These are phyloP conservation scores for Prunella vulgaris DNA, from an alignment of 257 asterid genomes.

Conservation along the genomic window DNA sequence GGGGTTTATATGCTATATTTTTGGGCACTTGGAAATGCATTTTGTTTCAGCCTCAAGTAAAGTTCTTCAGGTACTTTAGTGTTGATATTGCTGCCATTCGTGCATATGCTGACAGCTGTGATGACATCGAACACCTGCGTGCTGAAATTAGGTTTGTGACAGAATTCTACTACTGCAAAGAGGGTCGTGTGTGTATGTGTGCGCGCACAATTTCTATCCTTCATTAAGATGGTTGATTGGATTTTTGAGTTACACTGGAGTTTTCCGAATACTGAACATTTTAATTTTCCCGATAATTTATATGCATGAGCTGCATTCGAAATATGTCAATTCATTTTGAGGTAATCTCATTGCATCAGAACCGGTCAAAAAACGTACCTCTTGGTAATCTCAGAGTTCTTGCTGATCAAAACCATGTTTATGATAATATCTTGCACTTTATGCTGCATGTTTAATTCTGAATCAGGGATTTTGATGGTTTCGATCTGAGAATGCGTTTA, in stretches of 20 bases:
- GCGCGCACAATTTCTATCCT: too few species aligned
- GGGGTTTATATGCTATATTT: not conserved
- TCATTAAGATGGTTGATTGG: not conserved
- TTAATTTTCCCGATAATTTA: not conserved
- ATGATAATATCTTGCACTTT: not conserved
- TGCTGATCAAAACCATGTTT: not conserved
- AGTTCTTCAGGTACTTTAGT: constrained; percentile 66
- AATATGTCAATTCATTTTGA: not conserved
- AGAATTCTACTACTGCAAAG: constrained; percentile 8
- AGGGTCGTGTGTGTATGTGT: not conserved
- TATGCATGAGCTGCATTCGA: not conserved
- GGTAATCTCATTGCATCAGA: not conserved
- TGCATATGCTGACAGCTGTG: constrained; percentile 59
- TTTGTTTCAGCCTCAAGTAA: constrained; percentile 44
- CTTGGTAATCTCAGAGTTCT: not conserved
- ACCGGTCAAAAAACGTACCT: not conserved
- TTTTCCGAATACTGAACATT: not conserved
- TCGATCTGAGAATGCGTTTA: constrained; percentile 79
- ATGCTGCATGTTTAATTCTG: not conserved
- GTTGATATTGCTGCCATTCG: constrained; percentile 77
- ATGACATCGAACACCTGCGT: constrained; percentile 80
- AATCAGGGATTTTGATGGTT: constrained; percentile 92
- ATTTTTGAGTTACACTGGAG: not conserved
- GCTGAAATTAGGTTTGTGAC: constrained; percentile 85
- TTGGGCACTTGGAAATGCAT: constrained; percentile 11